phyloP scores from a whole-genome alignment of 192 early-diverging fungal genomes.

The Fimicolochytrium jonesii region DNA sequence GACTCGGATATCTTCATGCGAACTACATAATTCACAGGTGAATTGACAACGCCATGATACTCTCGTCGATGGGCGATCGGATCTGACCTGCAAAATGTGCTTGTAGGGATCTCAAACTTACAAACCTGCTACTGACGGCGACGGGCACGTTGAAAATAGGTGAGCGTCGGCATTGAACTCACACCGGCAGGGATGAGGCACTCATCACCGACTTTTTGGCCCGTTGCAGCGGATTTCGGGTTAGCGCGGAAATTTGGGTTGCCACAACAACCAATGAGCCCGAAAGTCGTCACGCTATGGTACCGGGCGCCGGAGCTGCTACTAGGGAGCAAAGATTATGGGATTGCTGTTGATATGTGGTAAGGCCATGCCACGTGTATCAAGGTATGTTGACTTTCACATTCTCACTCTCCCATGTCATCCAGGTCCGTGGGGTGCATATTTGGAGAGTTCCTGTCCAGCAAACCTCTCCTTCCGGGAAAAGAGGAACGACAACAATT shows the following conservation, averaged over 20 bases:
- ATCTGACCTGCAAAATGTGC: neutral
- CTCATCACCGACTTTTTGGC: neutral
- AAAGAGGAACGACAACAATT: slow-evolving; percentile 85
- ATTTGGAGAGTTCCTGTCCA: slow-evolving; percentile 82
- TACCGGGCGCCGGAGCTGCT: slow-evolving; percentile 92
- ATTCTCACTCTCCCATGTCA: too few relatives aligned
- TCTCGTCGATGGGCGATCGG: neutral
- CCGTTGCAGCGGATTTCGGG: slow-evolving; percentile 75
- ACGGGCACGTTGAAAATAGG: slow-evolving; percentile 88
- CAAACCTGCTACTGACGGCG: slow-evolving; percentile 85
- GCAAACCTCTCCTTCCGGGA: slow-evolving; percentile 76
- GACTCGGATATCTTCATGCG: slow-evolving; percentile 81
- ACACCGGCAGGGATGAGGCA: slow-evolving; percentile 15
- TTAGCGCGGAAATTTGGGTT: slow-evolving; percentile 75
- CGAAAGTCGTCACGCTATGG: slow-evolving; percentile 94
- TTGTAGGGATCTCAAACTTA: slow-evolving; percentile 89
- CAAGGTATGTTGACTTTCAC: neutral
- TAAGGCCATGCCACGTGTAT: slow-evolving; percentile 6
- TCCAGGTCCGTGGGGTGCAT: slow-evolving; percentile 92
- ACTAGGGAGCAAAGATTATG: slow-evolving; percentile 83
- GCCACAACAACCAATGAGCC: slow-evolving; percentile 75
- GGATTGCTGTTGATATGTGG: slow-evolving; percentile 84
- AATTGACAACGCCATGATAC: slow-evolving; percentile 1
- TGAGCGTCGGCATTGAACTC: neutral
- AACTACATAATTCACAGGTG: slow-evolving; percentile 76